Conservation (phyloP, 306 rosid species). For the Begonia loranthoides region DNA sequence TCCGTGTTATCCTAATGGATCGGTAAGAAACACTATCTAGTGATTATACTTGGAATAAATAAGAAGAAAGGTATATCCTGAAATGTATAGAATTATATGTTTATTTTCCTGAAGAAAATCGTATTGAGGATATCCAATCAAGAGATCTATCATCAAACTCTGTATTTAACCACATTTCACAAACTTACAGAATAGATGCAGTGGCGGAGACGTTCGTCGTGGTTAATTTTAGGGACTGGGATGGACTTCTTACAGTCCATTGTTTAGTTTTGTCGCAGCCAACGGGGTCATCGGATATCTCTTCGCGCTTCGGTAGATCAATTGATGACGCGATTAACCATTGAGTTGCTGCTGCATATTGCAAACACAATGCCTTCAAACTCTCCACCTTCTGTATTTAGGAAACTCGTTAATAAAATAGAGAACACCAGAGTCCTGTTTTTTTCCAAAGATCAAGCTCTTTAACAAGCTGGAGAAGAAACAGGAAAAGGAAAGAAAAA, state of each 20-base stretch:
- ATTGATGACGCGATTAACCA: constrained; percentile 80
- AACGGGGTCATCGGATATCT: constrained; percentile 24
- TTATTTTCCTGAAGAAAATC: too few relatives aligned
- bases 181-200: constrained; percentile 72
- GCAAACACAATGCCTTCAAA: constrained; percentile 75
- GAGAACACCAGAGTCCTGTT: too few relatives aligned
- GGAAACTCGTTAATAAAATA: constrained; percentile 8
- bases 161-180: constrained; percentile 1
- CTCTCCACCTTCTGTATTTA: constrained; percentile 75
- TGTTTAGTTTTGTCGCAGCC: constrained; percentile 27
- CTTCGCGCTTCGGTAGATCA: constrained; percentile 31
- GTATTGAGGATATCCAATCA: too few relatives aligned
- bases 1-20: too few relatives aligned
- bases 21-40: too few relatives aligned
- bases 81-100: too few relatives aligned
- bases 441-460: too few relatives aligned
- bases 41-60: too few relatives aligned
- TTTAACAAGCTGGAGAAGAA: too few relatives aligned
- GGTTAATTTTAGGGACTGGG: constrained; percentile 41
- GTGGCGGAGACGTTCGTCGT: constrained; percentile 40
- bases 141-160: background rate
- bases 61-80: too few relatives aligned
- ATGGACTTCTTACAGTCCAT: constrained; percentile 30
- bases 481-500: too few relatives aligned
- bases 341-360: constrained; percentile 83